phyloP scores from a whole-genome alignment of 208 protist species.

The Leishmania turanica region DNA sequence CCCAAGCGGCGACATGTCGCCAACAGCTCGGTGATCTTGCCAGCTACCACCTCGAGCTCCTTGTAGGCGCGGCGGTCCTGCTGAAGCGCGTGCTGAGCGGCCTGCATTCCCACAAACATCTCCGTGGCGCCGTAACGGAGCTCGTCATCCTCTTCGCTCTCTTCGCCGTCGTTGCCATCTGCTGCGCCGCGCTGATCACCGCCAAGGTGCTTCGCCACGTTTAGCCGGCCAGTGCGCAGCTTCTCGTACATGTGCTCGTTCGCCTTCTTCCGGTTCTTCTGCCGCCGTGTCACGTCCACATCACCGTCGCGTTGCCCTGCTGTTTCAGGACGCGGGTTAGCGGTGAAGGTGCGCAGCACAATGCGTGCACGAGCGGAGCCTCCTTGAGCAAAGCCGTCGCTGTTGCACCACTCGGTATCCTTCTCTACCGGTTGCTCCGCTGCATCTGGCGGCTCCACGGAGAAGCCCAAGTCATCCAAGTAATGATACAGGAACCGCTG shows the following conservation, averaged over 20 bases:
- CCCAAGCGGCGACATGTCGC: constrained; percentile 46
- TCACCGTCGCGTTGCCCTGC: constrained; percentile 43
- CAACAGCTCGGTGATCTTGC: constrained; percentile 68
- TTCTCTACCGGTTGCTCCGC: not conserved
- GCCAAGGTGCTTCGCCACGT: constrained; percentile 20
- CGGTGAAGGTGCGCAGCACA: constrained; percentile 77
- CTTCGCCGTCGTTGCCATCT: constrained; percentile 23
- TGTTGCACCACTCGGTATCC: not conserved
- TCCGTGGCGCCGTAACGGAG: constrained; percentile 46
- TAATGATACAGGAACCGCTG: constrained; percentile 65
- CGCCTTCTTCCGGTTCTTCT: constrained; percentile 56
- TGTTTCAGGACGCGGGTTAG: constrained; percentile 60
- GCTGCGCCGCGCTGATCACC: not conserved
- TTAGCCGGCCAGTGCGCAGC: constrained; percentile 65
- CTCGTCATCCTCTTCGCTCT: constrained; percentile 33
- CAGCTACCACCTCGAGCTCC: constrained; percentile 69
- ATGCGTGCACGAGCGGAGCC: constrained; percentile 22
- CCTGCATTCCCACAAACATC: constrained; percentile 80
- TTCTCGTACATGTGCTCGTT: constrained; percentile 77
- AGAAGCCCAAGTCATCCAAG: constrained; percentile 51
- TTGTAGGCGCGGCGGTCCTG: constrained; percentile 49
- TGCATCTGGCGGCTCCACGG: constrained; percentile 20
- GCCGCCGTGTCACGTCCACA: constrained; percentile 37
- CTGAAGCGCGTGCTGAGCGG: constrained; percentile 57
- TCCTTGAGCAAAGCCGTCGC: not conserved